Percentiles rank a stretch among this genome's conserved stretches.
phyloP scores from a whole-genome alignment of 371 early-diverging fungal species.

The Lichtheimia hyalospora region DNA sequence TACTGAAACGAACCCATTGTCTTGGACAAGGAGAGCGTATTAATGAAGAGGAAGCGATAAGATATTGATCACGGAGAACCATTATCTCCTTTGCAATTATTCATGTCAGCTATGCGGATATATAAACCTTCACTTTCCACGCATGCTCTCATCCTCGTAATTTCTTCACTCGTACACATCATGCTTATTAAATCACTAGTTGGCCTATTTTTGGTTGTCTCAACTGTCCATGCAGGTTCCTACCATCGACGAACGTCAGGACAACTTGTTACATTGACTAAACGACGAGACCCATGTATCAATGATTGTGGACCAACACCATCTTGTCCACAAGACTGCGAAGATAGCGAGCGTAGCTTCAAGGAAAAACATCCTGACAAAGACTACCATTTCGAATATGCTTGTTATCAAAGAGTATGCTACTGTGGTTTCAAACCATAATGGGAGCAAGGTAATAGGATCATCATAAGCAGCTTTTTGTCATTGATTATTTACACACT shows the following conservation, averaged over 20 bases:
- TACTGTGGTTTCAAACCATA: slow-evolving; percentile 4
- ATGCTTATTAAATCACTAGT: neutral
- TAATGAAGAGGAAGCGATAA: too few species aligned
- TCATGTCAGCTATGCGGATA: neutral
- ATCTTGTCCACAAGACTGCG: neutral
- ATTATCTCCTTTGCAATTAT: neutral
- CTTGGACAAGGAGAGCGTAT: too few species aligned
- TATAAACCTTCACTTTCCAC: neutral
- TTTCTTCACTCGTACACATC: neutral
- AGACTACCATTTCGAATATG: too few species aligned
- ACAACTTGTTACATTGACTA: neutral
- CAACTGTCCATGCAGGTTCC: slow-evolving; percentile 1
- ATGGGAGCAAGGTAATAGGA: neutral
- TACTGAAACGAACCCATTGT: too few species aligned
- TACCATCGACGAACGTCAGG: neutral
- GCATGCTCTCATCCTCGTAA: neutral
- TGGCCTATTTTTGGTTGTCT: neutral
- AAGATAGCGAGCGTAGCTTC: neutral
- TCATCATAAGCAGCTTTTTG: neutral
- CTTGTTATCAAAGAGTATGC: neutral
- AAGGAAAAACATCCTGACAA: neutral
- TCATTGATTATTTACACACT: neutral
- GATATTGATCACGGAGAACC: neutral
- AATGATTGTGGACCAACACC: neutral
- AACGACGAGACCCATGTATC: neutral